Evolutionary conservation across 2,329 filamentous ascomycete species (phyloP), one percentile per base, ranked within the genome.

Genomic region (Penicillium sp.): DNA sequence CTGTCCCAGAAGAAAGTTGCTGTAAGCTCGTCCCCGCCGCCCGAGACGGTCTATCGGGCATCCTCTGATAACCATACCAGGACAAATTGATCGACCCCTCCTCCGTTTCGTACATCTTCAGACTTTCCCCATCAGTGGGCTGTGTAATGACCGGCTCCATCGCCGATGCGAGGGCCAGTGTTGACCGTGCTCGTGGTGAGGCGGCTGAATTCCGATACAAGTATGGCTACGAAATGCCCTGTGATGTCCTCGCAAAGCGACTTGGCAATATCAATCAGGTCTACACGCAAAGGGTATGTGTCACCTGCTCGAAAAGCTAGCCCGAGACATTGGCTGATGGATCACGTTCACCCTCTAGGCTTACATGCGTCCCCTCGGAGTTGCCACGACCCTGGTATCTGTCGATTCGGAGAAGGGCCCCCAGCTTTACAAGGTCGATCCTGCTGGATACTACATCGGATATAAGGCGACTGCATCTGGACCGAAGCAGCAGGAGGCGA

Each of bases 1-100:
- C 77, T 98, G 69, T 97, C 93, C 55, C 93, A 98, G 76, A 98
- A 98, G 84, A 98, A 98, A 77, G 93, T 98, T 61, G 91, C 93
- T 52, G 91, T 96, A 86, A 60, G 90, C 29, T 38, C 21, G 35
- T 49, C 48, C 4, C 38, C 39, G n/a, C n/a, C n/a, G n/a, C n/a
- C n/a, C n/a, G n/a, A n/a, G n/a, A n/a, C n/a, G n/a, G n/a, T n/a
- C n/a, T n/a, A n/a, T n/a, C n/a, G n/a, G 31, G 22, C 24, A 61
- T 49, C 26, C 29, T 38, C 49, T 41, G 4, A n/a, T n/a, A n/a
- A n/a, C n/a, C 32, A 29, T 34, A 22, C 19, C 64, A 97, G 91
- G 93, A 98, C 76, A 98, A 98, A 80, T 83, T 98, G 66, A 97
- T 98, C 76, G 93, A 98, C 71, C 91, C 93, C 48, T 81, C 88